Evolutionary conservation across 225 moss, liverwort and hornwort species (phyloP).

Genomic region (Rhytidiadelphus loreus): DNA sequence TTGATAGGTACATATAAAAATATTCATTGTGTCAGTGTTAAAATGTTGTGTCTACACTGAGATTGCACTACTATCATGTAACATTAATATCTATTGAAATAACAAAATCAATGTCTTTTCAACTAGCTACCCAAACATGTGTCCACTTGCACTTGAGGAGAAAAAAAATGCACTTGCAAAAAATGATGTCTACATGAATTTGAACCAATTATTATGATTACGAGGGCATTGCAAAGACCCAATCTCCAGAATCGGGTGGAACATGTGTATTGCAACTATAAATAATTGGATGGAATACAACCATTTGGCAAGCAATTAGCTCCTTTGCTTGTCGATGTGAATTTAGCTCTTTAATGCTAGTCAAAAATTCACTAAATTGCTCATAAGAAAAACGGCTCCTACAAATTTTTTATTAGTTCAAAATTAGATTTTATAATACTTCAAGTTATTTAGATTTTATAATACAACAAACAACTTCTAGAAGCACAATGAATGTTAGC

Average conservation of each 20-base stretch:
- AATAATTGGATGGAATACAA: conserved; percentile 12
- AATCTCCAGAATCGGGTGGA: conserved; percentile 14
- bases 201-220: not conserved
- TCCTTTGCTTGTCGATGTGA: not conserved
- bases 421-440: not conserved
- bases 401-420: not conserved
- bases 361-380: conserved; percentile 18
- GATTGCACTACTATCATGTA: not conserved
- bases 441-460: not conserved
- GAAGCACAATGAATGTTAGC: not conserved
- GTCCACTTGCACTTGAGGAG: not conserved
- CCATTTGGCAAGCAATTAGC: not conserved
- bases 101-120: not conserved
- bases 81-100: not conserved
- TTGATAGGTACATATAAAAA: not conserved
- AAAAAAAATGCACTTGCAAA: not conserved
- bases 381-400: conserved; percentile 20
- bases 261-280: conserved; percentile 9
- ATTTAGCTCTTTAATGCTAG: conserved; percentile 21
- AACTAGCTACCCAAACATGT: not conserved
- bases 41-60: too few species aligned
- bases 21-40: too few species aligned
- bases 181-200: too few species aligned
- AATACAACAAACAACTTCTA: not conserved
- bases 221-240: not conserved